These are phyloP conservation scores for Cordyceps javanica DNA, from an alignment of 2,329 filamentous ascomycete genomes.

Conservation along the genomic window DNA sequence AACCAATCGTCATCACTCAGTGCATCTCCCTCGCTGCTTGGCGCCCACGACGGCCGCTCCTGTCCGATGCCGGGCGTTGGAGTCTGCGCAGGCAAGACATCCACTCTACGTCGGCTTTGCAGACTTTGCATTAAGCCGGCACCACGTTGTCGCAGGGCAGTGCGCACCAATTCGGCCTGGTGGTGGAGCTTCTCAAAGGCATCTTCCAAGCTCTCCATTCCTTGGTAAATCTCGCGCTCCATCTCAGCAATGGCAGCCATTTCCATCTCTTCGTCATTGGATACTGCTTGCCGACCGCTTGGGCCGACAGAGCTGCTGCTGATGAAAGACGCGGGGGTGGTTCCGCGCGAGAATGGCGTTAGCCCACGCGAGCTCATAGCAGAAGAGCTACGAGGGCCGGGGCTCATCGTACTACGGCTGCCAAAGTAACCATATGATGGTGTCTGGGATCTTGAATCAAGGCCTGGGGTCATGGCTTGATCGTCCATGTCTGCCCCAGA, in stretches of 20 bases:
- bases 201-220: slow-evolving; percentile 92
- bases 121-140: slow-evolving; percentile 66
- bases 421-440: slow-evolving; percentile 44
- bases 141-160: slow-evolving; percentile 71
- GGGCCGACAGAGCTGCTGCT: slow-evolving; percentile 42
- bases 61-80: slow-evolving; percentile 41
- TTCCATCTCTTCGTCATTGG: slow-evolving; percentile 89
- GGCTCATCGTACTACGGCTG: slow-evolving; percentile 30
- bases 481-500: slow-evolving; percentile 72
- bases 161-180: slow-evolving; percentile 74
- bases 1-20: slow-evolving; percentile 51
- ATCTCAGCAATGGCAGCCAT: slow-evolving; percentile 85
- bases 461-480: slow-evolving; percentile 26
- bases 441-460: slow-evolving; percentile 49
- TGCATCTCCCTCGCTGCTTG: slow-evolving; percentile 39
- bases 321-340: slow-evolving; percentile 55
- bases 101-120: slow-evolving; percentile 53
- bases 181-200: slow-evolving; percentile 88
- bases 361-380: slow-evolving; percentile 39
- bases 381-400: slow-evolving; percentile 34
- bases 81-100: slow-evolving; percentile 42
- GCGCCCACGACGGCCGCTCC: slow-evolving; percentile 34
- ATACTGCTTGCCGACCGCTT: slow-evolving; percentile 56
- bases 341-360: slow-evolving; percentile 47
- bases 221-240: slow-evolving; percentile 84